A percentile compares a stretch with the other conserved stretches of the same genome.
Conservation (phyloP, 2,329 filamentous ascomycete genomes). For the Aureobasidium namibiae region DNA sequence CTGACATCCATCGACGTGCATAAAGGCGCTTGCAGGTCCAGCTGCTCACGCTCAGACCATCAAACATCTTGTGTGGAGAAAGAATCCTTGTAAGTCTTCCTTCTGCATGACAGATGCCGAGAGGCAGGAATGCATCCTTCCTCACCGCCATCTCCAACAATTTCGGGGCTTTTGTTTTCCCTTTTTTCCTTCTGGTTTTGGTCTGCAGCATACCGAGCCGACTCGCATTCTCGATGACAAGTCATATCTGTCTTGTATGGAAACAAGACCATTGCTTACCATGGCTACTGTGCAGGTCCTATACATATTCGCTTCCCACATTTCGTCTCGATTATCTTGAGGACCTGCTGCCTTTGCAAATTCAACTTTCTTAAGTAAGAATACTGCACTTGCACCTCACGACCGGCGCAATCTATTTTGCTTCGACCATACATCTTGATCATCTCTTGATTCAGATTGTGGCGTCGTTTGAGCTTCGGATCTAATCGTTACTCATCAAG, state of each 20-base stretch:
- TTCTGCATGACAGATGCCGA: conserved; percentile 13
- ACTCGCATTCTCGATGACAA: conserved; percentile 6
- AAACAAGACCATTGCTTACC: conserved; percentile 7
- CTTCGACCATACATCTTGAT: neutral
- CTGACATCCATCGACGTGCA: conserved; percentile 13
- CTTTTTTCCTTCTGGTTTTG: conserved; percentile 8
- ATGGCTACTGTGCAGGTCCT: conserved; percentile 5
- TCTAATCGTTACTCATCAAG: neutral
- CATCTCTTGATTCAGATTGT: neutral
- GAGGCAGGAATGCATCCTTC: conserved; percentile 7
- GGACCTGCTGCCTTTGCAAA: neutral
- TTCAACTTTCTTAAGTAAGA: neutral
- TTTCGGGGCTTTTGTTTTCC: conserved; percentile 3
- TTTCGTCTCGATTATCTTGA: neutral
- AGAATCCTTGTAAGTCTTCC: conserved; percentile 7
- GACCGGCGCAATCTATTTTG: neutral
- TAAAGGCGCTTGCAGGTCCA: conserved; percentile 11
- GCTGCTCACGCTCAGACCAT: conserved; percentile 8
- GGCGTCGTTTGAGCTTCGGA: neutral
- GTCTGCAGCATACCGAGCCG: conserved; percentile 10
- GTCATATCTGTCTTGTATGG: conserved; percentile 7
- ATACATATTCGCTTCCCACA: conserved; percentile 9
- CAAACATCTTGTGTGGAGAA: conserved; percentile 7
- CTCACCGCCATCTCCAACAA: conserved; percentile 11
- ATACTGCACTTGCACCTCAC: neutral